Conservation (phyloP, 1,284 basidiomycete species). For the Gymnopus androsaceus region DNA sequence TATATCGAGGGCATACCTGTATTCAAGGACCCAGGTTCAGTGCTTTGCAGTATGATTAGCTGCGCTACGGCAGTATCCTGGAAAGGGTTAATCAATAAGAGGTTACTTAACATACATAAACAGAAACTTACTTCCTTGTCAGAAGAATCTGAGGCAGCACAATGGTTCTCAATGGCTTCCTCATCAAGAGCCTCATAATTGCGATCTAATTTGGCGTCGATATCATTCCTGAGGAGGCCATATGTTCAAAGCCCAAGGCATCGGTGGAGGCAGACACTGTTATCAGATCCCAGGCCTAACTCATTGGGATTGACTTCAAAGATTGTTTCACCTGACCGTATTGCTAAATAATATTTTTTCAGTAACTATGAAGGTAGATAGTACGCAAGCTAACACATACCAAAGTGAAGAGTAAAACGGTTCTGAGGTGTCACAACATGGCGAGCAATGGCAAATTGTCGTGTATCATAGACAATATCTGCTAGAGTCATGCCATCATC, state of each 20-base stretch:
- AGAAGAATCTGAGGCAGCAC: too few species aligned
- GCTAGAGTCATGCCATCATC: not conserved
- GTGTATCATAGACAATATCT: not conserved
- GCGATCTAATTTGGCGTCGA: not conserved
- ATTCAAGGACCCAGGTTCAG: too few species aligned
- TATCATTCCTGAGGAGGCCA: not conserved
- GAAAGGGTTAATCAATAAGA: too few species aligned
- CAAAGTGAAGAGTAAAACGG: not conserved
- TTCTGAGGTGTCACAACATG: not conserved
- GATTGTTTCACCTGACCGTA: not conserved
- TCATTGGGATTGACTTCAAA: not conserved
- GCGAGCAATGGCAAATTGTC: not conserved
- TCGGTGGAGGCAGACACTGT: not conserved
- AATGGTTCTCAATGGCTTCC: too few species aligned
- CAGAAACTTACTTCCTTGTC: too few species aligned
- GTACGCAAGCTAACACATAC: not conserved
- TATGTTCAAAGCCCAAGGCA: not conserved
- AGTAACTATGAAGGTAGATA: not conserved
- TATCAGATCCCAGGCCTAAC: not conserved
- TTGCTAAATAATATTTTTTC: not conserved
- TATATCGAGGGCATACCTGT: too few species aligned
- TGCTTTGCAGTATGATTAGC: too few species aligned
- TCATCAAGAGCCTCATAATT: not conserved
- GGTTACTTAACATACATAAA: too few species aligned
- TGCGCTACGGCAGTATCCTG: too few species aligned